phyloP scores from a whole-genome alignment of 768 basidiomycete genomes.

The Exsudoporus frostii region DNA sequence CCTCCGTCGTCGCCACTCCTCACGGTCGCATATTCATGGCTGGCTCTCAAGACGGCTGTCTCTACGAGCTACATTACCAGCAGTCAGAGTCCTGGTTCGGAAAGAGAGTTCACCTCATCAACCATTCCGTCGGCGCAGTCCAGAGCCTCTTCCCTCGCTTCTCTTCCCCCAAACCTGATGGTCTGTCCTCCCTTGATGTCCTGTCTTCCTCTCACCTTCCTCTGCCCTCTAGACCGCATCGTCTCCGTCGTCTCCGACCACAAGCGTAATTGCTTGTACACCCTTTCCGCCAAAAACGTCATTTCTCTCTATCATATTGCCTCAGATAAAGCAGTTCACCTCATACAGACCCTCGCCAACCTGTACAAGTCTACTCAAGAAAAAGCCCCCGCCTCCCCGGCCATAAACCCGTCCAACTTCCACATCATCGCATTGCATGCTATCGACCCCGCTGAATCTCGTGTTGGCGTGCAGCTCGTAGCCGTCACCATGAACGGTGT shows the following conservation, averaged over 20 bases:
- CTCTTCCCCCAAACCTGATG: conserved; percentile 57
- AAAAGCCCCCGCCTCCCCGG: conserved; percentile 75
- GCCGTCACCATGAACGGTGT: conserved; percentile 80
- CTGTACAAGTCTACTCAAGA: conserved; percentile 75
- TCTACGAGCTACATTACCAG: conserved; percentile 93
- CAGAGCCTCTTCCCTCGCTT: conserved; percentile 79
- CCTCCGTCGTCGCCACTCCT: conserved; percentile 71
- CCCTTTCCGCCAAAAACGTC: conserved; percentile 60
- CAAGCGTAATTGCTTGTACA: conserved; percentile 72
- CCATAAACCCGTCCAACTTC: conserved; percentile 67
- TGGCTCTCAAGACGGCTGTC: conserved; percentile 77
- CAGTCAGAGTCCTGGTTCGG: conserved; percentile 91
- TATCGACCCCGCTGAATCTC: conserved; percentile 63
- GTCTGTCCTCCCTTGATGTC: conserved; percentile 39
- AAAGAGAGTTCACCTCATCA: conserved; percentile 78
- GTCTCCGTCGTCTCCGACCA: conserved; percentile 63
- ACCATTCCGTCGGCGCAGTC: conserved; percentile 79
- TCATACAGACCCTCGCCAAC: conserved; percentile 72
- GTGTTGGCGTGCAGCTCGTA: conserved; percentile 68
- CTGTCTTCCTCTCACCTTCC: conserved; percentile 1
- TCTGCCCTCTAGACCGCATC: conserved; percentile 58
- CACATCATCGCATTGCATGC: conserved; percentile 69
- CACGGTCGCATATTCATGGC: conserved; percentile 92
- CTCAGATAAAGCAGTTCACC: conserved; percentile 64
- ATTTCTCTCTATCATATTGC: conserved; percentile 66